phyloP scores from a whole-genome alignment of 208 protist species.

The Leptomonas pyrrhocoris region DNA sequence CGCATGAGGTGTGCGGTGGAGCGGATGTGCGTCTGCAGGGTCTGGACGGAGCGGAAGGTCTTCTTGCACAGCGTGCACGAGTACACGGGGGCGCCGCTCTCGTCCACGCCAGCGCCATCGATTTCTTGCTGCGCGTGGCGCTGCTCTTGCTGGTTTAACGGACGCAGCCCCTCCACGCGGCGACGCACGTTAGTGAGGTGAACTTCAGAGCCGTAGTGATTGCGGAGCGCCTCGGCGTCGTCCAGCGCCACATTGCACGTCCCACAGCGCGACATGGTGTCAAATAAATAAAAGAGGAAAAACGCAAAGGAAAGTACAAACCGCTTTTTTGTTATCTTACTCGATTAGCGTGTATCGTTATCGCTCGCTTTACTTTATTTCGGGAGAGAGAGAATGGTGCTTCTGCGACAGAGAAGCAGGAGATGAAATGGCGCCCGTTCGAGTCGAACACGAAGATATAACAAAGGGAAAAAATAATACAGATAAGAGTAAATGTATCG shows the following conservation, averaged over 20 bases:
- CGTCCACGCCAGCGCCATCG: conserved; percentile 36
- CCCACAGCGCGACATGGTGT: conserved; percentile 65
- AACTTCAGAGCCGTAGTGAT: conserved; percentile 81
- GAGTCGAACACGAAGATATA: too few species aligned
- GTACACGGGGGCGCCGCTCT: conserved; percentile 56
- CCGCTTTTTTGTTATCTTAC: background rate
- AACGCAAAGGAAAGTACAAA: background rate
- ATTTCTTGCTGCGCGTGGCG: conserved; percentile 28
- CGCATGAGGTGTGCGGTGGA: conserved; percentile 91
- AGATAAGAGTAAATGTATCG: too few species aligned
- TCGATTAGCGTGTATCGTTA: background rate
- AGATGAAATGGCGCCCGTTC: too few species aligned
- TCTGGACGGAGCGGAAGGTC: conserved; percentile 88
- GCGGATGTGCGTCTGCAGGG: conserved; percentile 88
- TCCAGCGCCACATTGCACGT: conserved; percentile 79
- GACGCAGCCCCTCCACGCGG: conserved; percentile 79
- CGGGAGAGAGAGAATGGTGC: too few species aligned
- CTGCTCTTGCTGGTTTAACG: conserved; percentile 68
- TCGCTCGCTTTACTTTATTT: too few species aligned
- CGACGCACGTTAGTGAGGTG: conserved; percentile 87
- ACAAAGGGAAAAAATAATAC: too few species aligned
- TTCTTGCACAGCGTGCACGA: conserved; percentile 93
- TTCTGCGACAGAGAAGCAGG: too few species aligned
- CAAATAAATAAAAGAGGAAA: conserved; percentile 26
- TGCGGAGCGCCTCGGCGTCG: conserved; percentile 46